Evolutionary conservation across 2,329 filamentous ascomycete species (phyloP).

Genomic region (Clonostachys byssicola): DNA sequence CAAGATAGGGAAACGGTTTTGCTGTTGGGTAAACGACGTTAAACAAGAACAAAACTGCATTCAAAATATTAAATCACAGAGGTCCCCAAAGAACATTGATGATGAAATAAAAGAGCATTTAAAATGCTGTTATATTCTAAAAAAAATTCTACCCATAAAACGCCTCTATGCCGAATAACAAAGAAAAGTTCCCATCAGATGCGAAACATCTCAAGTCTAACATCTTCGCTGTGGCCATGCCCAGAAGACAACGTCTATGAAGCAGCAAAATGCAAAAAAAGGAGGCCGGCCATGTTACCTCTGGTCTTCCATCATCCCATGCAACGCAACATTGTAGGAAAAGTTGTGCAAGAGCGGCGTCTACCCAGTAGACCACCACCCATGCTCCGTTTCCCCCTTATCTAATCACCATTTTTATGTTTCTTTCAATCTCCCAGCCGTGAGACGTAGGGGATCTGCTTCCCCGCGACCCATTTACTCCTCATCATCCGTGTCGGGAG

Average conservation of each 20-base stretch:
- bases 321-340: conserved; percentile 45
- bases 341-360: no score
- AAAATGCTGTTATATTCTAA: neutral
- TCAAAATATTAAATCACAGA: neutral
- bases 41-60: neutral
- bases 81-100: no score
- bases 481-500: conserved; percentile 75
- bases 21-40: neutral
- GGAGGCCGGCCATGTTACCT: conserved; percentile 81
- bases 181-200: no score
- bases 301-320: conserved; percentile 87
- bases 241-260: neutral
- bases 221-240: neutral
- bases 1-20: neutral
- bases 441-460: neutral
- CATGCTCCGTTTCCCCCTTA: no score
- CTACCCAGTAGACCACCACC: no score
- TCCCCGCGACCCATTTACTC: conserved; percentile 17
- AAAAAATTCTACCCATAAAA: neutral
- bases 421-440: no score
- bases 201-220: no score
- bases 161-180: conserved; percentile 3
- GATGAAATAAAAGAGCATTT: neutral
- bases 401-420: no score
- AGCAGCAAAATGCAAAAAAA: no score